Evolutionary conservation across 192 early-diverging fungal genomes (phyloP).

Genomic region (Radiomyces spectabilis): DNA sequence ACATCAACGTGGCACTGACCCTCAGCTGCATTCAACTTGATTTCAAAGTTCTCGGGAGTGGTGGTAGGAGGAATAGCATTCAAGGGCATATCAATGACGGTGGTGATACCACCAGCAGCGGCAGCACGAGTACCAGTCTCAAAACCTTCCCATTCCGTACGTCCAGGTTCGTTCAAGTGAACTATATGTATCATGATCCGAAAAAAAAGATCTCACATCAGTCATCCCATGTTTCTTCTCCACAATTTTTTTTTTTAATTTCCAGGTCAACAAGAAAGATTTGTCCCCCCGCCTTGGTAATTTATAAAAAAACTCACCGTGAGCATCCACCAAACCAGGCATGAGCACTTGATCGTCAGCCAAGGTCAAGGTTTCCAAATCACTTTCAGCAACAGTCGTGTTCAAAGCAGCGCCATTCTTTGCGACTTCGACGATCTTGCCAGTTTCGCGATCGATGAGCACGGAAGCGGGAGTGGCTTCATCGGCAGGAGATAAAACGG

Average conservation of each 20-base stretch:
- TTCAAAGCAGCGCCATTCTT: not conserved
- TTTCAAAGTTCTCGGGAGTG: slow-evolving; percentile 53
- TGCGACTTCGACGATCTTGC: slow-evolving; percentile 17
- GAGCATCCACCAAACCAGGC: slow-evolving; percentile 70
- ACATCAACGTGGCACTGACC: slow-evolving; percentile 73
- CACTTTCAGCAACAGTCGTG: slow-evolving; percentile 4
- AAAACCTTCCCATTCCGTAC: slow-evolving; percentile 83
- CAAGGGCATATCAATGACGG: slow-evolving; percentile 79
- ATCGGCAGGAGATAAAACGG: slow-evolving; percentile 19
- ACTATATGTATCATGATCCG: slow-evolving; percentile 28
- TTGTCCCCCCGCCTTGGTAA: not conserved
- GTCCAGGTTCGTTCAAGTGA: slow-evolving; percentile 79
- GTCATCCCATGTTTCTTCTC: not conserved
- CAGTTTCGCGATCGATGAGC: slow-evolving; percentile 14
- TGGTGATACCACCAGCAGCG: slow-evolving; percentile 76
- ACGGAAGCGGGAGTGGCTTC: slow-evolving; percentile 8
- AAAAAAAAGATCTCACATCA: not conserved
- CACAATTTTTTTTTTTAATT: slow-evolving; percentile 5
- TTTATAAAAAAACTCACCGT: slow-evolving; percentile 31
- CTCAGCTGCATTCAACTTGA: slow-evolving; percentile 58
- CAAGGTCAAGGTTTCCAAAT: slow-evolving; percentile 27
- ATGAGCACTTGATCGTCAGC: slow-evolving; percentile 52
- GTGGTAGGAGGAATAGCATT: slow-evolving; percentile 85
- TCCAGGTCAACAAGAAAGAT: not conserved
- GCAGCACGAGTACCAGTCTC: slow-evolving; percentile 72